These are phyloP conservation scores for Lactarius indigo DNA, from an alignment of 768 basidiomycete genomes.

Conservation along the genomic window DNA sequence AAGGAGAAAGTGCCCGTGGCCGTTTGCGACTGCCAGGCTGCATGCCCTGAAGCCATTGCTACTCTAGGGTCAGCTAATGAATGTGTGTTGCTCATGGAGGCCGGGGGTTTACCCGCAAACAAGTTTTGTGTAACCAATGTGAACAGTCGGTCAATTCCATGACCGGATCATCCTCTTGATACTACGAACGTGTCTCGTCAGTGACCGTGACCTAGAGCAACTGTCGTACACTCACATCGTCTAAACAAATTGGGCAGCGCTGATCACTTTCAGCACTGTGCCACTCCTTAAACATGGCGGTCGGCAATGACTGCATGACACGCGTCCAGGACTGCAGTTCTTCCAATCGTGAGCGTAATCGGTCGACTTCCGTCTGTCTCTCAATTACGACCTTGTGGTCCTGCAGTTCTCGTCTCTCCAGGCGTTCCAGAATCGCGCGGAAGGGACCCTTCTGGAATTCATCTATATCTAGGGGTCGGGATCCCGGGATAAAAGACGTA, in stretches of 20 bases:
- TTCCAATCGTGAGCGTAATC: slow-evolving; percentile 21
- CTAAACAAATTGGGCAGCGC: slow-evolving; percentile 80
- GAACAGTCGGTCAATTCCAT: slow-evolving; percentile 65
- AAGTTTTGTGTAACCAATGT: slow-evolving; percentile 81
- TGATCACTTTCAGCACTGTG: slow-evolving; percentile 56
- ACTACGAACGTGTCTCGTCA: slow-evolving; percentile 42
- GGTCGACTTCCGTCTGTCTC: slow-evolving; percentile 24
- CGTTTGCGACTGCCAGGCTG: slow-evolving; percentile 14
- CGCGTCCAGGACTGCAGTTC: slow-evolving; percentile 30
- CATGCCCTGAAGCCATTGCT: slow-evolving; percentile 81
- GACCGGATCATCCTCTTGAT: slow-evolving; percentile 60
- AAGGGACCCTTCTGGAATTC: slow-evolving; percentile 32
- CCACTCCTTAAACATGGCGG: slow-evolving; percentile 66
- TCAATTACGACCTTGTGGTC: slow-evolving; percentile 19
- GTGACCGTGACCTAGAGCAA: slow-evolving; percentile 8
- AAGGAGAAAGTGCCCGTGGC: background rate
- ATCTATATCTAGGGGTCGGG: slow-evolving; percentile 26
- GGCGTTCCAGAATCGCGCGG: slow-evolving; percentile 27
- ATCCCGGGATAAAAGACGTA: background rate
- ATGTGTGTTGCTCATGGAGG: background rate
- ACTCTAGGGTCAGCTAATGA: slow-evolving; percentile 16
- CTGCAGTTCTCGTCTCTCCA: slow-evolving; percentile 13
- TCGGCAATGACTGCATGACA: slow-evolving; percentile 59
- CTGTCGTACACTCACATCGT: slow-evolving; percentile 55
- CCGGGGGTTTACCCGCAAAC: slow-evolving; percentile 56